Base-by-base conservation (phyloP, 2,329 filamentous ascomycete genomes). In the Colletotrichum eremochloae region DNA sequence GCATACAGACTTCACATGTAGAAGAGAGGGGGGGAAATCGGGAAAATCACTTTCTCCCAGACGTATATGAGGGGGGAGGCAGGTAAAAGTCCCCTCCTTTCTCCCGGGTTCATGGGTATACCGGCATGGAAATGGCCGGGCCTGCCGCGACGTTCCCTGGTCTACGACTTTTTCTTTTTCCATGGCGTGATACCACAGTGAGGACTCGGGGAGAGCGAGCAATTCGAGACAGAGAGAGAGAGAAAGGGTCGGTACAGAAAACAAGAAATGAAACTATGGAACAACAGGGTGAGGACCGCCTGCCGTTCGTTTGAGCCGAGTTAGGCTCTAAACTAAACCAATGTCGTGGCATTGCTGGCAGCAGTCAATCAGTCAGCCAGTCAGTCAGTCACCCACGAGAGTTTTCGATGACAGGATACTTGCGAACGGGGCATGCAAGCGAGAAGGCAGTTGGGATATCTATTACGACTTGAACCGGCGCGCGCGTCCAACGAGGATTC, bases 41-140 rank as follows among this genome's bases (percentile, higher is more conserved):
- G 9, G 18, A 20, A 46, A 67, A 52, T 52, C 64, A 61, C 36
- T 52, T 52, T 29, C 38, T 33, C 18, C 15, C 50, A 8, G 12
- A 31, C 29, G 24, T 24, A 15, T 53, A 24, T 7, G 44, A 8
- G 2, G 18, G n/a, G 18, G 18, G 7, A 14, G 3, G 3, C 6
- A 24, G 20, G 20, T n/a, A n/a, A 11, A 9, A 11, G 8, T 3
- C 18, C 5, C 18, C 12, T 4, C 14, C 4, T 18, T 18, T 31
- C 50, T 6, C 24, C 61, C 48, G 11, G 48, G 48, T 63, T 53
- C 61, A 53, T 63, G n/a, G 61, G 18, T 29, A 29, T 18, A 33
- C 5, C 48, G 36, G 24, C 48, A 6, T 20, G 18, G 46, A 31
- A 33, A 29, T 53, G 15, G 15, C 29, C 50, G 50, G 50, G 15